phyloP scores from a whole-genome alignment of 2,329 filamentous ascomycete species.

The Knufia fluminis region DNA sequence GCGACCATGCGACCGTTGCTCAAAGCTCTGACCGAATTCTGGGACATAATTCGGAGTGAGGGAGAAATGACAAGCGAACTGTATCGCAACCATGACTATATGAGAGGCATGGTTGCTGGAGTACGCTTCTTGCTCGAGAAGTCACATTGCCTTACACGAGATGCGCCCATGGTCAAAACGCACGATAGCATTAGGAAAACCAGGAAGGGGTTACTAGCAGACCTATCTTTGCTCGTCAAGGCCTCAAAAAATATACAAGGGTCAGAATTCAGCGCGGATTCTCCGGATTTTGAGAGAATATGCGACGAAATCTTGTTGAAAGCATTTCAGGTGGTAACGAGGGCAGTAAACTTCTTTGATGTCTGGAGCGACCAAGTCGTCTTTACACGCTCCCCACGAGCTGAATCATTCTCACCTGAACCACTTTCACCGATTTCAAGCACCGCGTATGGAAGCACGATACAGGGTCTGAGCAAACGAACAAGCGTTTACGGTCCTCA shows the following conservation, averaged over 20 bases:
- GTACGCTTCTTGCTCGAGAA: constrained; percentile 83
- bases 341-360: constrained; percentile 82
- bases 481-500: not conserved
- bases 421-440: constrained; percentile 7
- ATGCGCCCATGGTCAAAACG: constrained; percentile 63
- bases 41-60: constrained; percentile 77
- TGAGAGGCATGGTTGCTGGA: constrained; percentile 86
- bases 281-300: constrained; percentile 52
- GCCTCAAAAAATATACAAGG: constrained; percentile 72
- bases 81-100: constrained; percentile 86
- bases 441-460: constrained; percentile 1
- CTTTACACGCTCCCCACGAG: constrained; percentile 26
- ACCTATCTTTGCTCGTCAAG: constrained; percentile 82
- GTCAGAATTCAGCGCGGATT: constrained; percentile 27
- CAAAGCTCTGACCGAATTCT: constrained; percentile 80
- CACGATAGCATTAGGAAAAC: constrained; percentile 69
- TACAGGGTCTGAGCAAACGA: constrained; percentile 1
- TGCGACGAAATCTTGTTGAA: constrained; percentile 90
- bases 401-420: constrained; percentile 8
- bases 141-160: constrained; percentile 76
- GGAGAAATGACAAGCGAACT: constrained; percentile 65
- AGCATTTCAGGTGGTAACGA: constrained; percentile 87
- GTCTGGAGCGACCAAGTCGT: constrained; percentile 57
- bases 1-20: constrained; percentile 76
- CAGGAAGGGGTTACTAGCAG: constrained; percentile 78